Conservation (phyloP, 2,329 filamentous ascomycete genomes). For the Sarocladium brachiariae region DNA sequence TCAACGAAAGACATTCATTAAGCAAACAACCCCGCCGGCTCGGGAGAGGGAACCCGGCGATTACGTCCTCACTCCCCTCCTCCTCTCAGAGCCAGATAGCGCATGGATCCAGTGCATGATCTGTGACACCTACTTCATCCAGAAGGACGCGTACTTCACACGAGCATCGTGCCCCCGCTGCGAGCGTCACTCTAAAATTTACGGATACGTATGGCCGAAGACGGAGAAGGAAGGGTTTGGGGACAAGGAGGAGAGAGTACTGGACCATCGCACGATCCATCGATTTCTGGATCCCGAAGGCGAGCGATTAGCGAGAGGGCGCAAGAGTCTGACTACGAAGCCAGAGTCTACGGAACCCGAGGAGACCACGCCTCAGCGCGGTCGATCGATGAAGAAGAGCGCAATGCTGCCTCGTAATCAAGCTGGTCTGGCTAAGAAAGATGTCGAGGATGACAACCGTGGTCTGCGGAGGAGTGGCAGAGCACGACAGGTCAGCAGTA, state of each 20-base stretch:
- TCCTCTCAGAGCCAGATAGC: slow-evolving; percentile 68
- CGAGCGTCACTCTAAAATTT: slow-evolving; percentile 91
- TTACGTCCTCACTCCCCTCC: slow-evolving; percentile 72
- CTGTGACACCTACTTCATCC: slow-evolving; percentile 77
- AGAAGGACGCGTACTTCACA: slow-evolving; percentile 81
- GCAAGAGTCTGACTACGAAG: slow-evolving; percentile 23
- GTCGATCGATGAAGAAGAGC: slow-evolving; percentile 18
- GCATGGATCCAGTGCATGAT: slow-evolving; percentile 87
- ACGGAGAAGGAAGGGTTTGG: slow-evolving; percentile 71
- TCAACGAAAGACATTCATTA: slow-evolving; percentile 26
- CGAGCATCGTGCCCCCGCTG: slow-evolving; percentile 82
- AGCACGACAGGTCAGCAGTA: slow-evolving; percentile 26
- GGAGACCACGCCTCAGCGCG: slow-evolving; percentile 16
- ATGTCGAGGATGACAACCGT: slow-evolving; percentile 16
- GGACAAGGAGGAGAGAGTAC: slow-evolving; percentile 64
- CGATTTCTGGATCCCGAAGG: slow-evolving; percentile 71
- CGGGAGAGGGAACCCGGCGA: slow-evolving; percentile 58
- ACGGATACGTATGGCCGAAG: slow-evolving; percentile 94
- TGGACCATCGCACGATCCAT: slow-evolving; percentile 83
- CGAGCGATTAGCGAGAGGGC: slow-evolving; percentile 49
- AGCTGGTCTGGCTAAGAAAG: slow-evolving; percentile 2
- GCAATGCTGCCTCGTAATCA: slow-evolving; percentile 6
- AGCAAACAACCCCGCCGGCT: slow-evolving; percentile 26
- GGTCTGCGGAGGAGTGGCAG: slow-evolving; percentile 28
- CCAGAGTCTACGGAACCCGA: slow-evolving; percentile 21